Evolutionary conservation across 371 early-diverging fungal genomes (phyloP).

Genomic region (Mortierella sp.): DNA sequence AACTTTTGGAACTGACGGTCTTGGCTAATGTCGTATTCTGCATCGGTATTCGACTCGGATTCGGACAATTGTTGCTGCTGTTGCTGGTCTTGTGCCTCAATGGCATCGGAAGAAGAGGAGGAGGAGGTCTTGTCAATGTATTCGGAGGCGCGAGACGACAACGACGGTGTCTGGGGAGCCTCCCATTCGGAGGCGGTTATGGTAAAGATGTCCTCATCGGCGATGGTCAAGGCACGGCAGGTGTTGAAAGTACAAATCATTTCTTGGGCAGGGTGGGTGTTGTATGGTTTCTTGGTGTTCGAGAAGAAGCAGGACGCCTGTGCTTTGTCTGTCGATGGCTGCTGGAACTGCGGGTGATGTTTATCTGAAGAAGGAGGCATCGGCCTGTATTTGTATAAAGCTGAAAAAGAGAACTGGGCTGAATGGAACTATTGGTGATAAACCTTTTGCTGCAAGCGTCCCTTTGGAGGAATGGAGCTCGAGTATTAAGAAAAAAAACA

Average conservation of each 20-base stretch:
- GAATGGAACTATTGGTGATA: neutral
- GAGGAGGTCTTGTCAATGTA: neutral
- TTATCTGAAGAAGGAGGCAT: neutral
- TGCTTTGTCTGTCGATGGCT: neutral
- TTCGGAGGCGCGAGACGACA: neutral
- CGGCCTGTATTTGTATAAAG: no score
- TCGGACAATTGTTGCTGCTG: neutral
- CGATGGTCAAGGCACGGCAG: neutral
- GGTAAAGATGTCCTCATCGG: neutral
- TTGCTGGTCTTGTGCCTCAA: no score
- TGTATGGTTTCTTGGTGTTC: neutral
- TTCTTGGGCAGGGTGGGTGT: neutral
- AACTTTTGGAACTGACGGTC: constrained; percentile 1
- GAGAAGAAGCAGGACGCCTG: neutral
- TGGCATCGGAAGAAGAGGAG: neutral
- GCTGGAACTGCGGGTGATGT: neutral
- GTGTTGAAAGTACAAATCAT: neutral
- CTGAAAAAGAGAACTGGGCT: neutral
- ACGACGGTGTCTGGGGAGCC: neutral
- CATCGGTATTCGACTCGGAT: neutral
- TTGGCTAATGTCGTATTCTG: neutral
- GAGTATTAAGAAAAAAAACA: neutral
- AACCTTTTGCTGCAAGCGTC: neutral
- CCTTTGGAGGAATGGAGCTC: neutral
- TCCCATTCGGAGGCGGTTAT: neutral